Evolutionary conservation across 768 basidiomycete species (phyloP), one percentile per base, ranked within the genome.

Genomic region (Termitomyces sp.): DNA sequence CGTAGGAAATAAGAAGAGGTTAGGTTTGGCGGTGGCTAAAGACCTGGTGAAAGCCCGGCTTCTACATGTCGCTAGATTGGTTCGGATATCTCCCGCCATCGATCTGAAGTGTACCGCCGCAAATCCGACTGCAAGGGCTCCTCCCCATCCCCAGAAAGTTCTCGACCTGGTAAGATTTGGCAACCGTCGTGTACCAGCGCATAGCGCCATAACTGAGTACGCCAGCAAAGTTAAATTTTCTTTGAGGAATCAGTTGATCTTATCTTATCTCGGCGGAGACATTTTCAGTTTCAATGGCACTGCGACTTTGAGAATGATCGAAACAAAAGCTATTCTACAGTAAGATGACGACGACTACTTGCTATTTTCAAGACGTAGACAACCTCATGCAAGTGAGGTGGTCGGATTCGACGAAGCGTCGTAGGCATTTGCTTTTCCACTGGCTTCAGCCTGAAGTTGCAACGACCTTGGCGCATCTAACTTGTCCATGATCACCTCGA

Each of bases 401-500:
- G 50, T 26, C 20, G 58, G 58, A 14, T 49, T 59, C 26, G 53
- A 46, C 4, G 46, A 32, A 22, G 54, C 18, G 27, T 57, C 65
- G 63, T 83, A 82, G 41, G 74, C 67, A 63, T 82, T 82, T 42
- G 76, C 72, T 66, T 80, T 76, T 26, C 77, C 76, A 57, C 79
- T 79, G 57, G 83, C 68, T 70, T 82, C 83, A 0, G 82, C 76
- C 63, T 85, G 81, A 52, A 76, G 69, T 64, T 79, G 73, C 60
- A 92, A 72, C 36, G 82, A 79, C 36, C 76, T 71, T 4, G 92
- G 92, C 0, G 89, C 88, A 68, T 94, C 92, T 27, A 79, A 70
- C 60, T 76, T 79, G 26, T 76, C 80, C 88, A 94, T 91, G 58
- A 86, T 70, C 9, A 94, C 81, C 71, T 94, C 92, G 16, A 94